Conservation (phyloP, 2,329 filamentous ascomycete genomes). For the Exophiala sp. region DNA sequence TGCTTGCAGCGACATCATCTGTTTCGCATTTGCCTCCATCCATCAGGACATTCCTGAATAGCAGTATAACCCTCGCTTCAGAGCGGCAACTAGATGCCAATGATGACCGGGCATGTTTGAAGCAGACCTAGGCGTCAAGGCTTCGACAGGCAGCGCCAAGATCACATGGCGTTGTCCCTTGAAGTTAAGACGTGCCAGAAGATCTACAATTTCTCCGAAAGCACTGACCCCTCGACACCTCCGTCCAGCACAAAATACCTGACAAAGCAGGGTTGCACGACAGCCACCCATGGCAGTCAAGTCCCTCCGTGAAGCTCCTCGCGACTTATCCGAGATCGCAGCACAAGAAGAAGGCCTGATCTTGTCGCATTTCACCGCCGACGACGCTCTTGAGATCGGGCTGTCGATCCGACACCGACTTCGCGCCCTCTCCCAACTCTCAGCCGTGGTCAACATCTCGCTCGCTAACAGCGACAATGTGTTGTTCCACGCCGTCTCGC, state of each 20-base stretch:
- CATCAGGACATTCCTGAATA: not conserved
- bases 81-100: not conserved
- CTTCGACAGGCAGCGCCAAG: too few species aligned
- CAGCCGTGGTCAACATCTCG: conserved; percentile 41
- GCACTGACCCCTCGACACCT: too few species aligned
- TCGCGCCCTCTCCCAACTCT: conserved; percentile 33
- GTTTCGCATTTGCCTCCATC: not conserved
- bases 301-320: conserved; percentile 20
- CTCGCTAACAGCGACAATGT: conserved; percentile 48
- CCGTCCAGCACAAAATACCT: too few species aligned
- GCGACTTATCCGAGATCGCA: conserved; percentile 24
- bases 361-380: conserved; percentile 39
- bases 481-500: conserved; percentile 67
- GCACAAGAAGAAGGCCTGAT: conserved; percentile 24
- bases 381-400: conserved; percentile 39
- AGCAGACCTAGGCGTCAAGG: too few species aligned
- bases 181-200: too few species aligned
- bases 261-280: not conserved
- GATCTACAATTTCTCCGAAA: too few species aligned
- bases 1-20: conserved; percentile 25
- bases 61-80: not conserved
- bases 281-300: conserved; percentile 2
- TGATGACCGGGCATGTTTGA: too few species aligned
- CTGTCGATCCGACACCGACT: conserved; percentile 38
- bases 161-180: too few species aligned